Conservation (phyloP, 2,329 filamentous ascomycete genomes). For the Talaromyces islandicus region DNA sequence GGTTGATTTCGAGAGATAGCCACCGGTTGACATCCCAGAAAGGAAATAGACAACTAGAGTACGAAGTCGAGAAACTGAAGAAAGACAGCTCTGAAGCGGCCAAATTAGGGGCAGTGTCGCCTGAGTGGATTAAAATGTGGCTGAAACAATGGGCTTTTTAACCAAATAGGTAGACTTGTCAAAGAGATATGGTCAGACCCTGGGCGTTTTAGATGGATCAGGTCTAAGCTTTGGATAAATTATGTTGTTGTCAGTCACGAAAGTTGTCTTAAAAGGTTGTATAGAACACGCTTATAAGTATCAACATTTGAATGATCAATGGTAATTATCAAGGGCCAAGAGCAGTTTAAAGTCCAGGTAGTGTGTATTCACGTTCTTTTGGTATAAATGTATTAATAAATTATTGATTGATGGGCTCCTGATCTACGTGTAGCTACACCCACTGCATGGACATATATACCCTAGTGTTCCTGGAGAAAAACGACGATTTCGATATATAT, state of each 20-base stretch:
- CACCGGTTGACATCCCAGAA: background rate
- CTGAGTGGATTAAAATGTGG: conserved; percentile 11
- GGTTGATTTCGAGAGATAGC: background rate
- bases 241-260: background rate
- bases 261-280: background rate
- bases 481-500: too few species aligned
- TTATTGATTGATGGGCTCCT: too few species aligned
- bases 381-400: too few species aligned
- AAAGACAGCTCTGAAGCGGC: conserved; percentile 10
- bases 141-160: conserved; percentile 10
- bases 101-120: conserved; percentile 1
- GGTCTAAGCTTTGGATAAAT: background rate
- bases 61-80: conserved; percentile 5
- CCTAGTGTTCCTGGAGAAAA: too few species aligned
- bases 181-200: background rate
- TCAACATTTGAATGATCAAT: background rate
- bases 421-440: too few species aligned
- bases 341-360: too few species aligned
- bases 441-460: too few species aligned
- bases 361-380: too few species aligned
- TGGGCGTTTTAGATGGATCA: background rate
- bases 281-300: background rate
- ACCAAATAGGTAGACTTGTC: background rate
- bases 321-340: too few species aligned
- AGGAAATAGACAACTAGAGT: background rate